Evolutionary conservation across 2,329 filamentous ascomycete genomes (phyloP), one percentile per base, ranked within the genome.

Genomic region (Colletotrichum tropicale): DNA sequence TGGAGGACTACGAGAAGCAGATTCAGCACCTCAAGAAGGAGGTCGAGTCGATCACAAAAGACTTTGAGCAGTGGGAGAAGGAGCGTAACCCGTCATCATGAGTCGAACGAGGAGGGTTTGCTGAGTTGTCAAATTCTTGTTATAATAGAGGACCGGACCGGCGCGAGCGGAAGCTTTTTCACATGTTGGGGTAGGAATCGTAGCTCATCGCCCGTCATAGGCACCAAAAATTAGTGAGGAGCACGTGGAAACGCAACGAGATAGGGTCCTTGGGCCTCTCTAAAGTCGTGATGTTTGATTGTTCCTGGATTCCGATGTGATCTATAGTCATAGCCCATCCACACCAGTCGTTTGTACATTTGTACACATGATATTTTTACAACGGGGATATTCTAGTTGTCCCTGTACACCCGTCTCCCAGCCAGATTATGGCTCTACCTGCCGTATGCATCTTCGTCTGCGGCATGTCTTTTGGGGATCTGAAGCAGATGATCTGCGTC

Each of bases 1-100:
- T 96, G 80, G 93, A 94, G 80, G 94, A 96, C 81, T 96, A 96
- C 83, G 93, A 96, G 83, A 94, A 93, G 82, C 94, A 96, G 86
- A 88, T 97, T 38, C 88, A 91, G 81, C 93, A 96, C 82, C 87
- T 98, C 77, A 94, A 93, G 84, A 93, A 93, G 82, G 93, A 95
- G 82, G 87, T 93, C 16, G 93, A 94, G 81, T 88, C 90, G 66
- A 87, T 93, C 78, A 90, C 90, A 79, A 87, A 88, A 56, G 91
- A 92, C 76, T 91, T 89, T 75, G 86, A 88, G 15, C 85, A 88
- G 30, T 92, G 90, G 89, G 88, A 91, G 78, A 88, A 87, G 80
- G 88, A 88, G 77, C 86, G 87, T 69, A 85, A 85, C 77, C 84
- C 86, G 58, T 66, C 55, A 7, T 76, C 48, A 61, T 34, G 61